Conservation (phyloP, 225 moss, liverwort and hornwort genomes). For the Climacium dendroides region DNA sequence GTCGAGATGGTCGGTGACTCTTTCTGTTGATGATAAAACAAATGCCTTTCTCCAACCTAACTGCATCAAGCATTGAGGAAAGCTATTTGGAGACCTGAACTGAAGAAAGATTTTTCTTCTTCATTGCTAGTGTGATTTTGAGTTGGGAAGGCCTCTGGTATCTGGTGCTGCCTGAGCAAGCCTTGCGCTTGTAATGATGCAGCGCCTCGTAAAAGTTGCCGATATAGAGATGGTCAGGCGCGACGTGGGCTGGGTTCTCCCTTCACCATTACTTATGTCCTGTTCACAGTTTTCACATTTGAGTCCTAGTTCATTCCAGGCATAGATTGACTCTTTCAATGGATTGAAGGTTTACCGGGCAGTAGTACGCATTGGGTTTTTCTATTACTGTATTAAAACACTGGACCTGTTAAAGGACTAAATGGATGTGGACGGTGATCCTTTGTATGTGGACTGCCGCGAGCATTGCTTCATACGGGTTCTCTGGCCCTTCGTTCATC, state of each 20-base stretch:
- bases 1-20: not conserved
- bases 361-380: no score
- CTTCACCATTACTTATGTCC: not conserved
- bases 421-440: no score
- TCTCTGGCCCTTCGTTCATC: no score
- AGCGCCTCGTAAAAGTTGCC: not conserved
- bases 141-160: not conserved
- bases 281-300: not conserved
- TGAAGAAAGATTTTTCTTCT: not conserved
- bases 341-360: no score
- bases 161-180: not conserved
- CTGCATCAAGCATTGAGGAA: not conserved
- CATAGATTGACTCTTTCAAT: no score
- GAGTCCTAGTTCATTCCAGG: not conserved
- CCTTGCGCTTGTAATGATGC: not conserved
- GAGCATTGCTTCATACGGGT: no score
- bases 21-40: conserved; percentile 6
- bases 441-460: no score
- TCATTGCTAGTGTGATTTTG: accelerated
- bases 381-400: no score
- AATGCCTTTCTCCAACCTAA: conserved; percentile 23
- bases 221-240: not conserved
- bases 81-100: conserved; percentile 2
- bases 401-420: accelerated
- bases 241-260: not conserved